Evolutionary conservation across 441 rosid species (phyloP).

Genomic region (Capsella rubella): DNA sequence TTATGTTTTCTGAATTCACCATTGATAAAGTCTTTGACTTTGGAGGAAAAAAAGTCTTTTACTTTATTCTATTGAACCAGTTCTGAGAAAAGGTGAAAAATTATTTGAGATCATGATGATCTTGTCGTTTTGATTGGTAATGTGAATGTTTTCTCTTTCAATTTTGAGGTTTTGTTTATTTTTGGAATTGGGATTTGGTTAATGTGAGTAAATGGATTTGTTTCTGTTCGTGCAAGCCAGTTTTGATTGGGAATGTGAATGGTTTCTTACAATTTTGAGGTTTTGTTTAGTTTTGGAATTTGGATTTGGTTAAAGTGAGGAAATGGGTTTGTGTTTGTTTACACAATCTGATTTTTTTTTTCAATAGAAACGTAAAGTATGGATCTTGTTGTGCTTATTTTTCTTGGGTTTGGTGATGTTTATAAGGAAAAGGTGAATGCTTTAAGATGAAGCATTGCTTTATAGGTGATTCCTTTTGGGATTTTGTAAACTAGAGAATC

Average conservation of each 20-base stretch:
- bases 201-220: constrained; percentile 21
- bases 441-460: constrained; percentile 29
- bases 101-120: constrained; percentile 10
- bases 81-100: constrained; percentile 23
- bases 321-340: background rate
- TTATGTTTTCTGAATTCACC: constrained; percentile 25
- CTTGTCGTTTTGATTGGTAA: constrained; percentile 1
- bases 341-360: constrained; percentile 15
- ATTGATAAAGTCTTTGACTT: background rate
- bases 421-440: constrained; percentile 27
- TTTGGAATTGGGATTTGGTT: background rate
- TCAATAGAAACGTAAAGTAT: constrained; percentile 39
- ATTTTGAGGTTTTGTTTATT: background rate
- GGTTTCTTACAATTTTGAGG: background rate
- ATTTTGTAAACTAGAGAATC: constrained; percentile 9
- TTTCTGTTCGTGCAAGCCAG: no score
- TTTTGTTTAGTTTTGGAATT: background rate
- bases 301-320: background rate
- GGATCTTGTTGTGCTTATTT: constrained; percentile 34
- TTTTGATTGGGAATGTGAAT: constrained; percentile 14
- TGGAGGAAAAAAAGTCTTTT: constrained; percentile 1
- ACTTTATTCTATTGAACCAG: constrained; percentile 26
- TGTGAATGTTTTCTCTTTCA: background rate
- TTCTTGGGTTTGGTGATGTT: background rate
- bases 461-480: constrained; percentile 3